A percentile compares a stretch with the other conserved stretches of the same genome.
Evolutionary conservation across 805 yeast species (phyloP).

Genomic region (Wickerhamomyces pijperi): DNA sequence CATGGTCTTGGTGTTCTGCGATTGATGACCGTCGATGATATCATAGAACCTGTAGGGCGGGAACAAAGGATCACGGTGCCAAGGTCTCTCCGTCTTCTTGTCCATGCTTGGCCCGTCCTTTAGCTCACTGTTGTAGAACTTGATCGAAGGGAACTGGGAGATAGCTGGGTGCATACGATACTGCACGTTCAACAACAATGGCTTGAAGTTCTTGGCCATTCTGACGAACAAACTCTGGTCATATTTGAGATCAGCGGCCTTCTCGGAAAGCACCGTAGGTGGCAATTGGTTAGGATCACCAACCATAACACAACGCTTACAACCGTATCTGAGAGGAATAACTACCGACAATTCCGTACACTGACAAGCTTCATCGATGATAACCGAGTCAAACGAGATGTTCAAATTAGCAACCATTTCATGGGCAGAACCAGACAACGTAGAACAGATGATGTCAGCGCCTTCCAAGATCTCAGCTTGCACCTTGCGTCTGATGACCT

Average conservation of each 20-base stretch:
- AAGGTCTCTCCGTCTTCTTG: conserved; percentile 44
- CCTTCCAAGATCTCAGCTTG: conserved; percentile 62
- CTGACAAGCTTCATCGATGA: conserved; percentile 96
- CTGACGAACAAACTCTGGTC: conserved; percentile 92
- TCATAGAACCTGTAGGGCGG: conserved; percentile 77
- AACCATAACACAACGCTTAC: conserved; percentile 85
- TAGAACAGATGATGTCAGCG: conserved; percentile 83
- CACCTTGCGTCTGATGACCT: conserved; percentile 61
- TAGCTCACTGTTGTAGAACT: conserved; percentile 66
- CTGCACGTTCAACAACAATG: conserved; percentile 75
- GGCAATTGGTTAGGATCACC: conserved; percentile 98
- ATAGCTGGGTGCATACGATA: conserved; percentile 97
- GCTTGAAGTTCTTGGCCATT: conserved; percentile 59
- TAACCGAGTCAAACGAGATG: conserved; percentile 77
- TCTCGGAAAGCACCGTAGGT: conserved; percentile 87
- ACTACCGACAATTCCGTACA: conserved; percentile 88
- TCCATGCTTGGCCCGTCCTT: conserved; percentile 74
- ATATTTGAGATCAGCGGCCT: conserved; percentile 68
- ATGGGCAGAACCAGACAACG: conserved; percentile 91
- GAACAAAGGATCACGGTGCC: conserved; percentile 56
- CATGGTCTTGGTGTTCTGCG: conserved; percentile 49
- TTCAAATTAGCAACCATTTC: conserved; percentile 68
- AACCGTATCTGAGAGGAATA: conserved; percentile 87
- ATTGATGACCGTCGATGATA: conserved; percentile 51
- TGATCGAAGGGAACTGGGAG: conserved; percentile 73